Evolutionary conservation across 352 stramenopile genomes (phyloP).

Genomic region (Phytopythium mirpurense): DNA sequence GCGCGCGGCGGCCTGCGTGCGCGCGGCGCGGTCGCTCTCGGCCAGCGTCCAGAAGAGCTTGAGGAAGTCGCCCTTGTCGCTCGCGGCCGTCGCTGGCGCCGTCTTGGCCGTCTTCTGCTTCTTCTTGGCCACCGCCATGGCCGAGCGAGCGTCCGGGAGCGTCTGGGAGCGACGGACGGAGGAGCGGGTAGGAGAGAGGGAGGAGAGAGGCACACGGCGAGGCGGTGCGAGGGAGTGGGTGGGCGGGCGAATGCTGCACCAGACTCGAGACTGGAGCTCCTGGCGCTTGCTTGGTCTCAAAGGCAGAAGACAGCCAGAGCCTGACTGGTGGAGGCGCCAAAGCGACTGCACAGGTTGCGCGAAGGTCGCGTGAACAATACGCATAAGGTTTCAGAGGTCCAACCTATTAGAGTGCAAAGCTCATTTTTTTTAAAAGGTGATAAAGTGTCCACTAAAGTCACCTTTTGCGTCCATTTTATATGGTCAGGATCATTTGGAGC

Average conservation of each 20-base stretch:
- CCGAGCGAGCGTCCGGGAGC: too few relatives aligned
- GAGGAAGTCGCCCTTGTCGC: slow-evolving; percentile 62
- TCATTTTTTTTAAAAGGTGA: too few relatives aligned
- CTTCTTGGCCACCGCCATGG: slow-evolving; percentile 26
- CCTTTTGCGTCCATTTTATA: too few relatives aligned
- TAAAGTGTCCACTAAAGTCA: too few relatives aligned
- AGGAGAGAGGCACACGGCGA: too few relatives aligned
- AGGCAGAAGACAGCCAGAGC: too few relatives aligned
- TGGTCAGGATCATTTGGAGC: too few relatives aligned
- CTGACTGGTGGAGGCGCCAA: slow-evolving; percentile 24
- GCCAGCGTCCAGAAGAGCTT: slow-evolving; percentile 87
- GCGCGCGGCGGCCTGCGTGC: slow-evolving; percentile 48
- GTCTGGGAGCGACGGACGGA: too few relatives aligned
- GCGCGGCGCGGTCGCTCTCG: slow-evolving; percentile 59
- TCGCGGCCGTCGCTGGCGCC: background rate
- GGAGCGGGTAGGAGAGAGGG: too few relatives aligned
- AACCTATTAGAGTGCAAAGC: too few relatives aligned
- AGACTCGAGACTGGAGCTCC: too few relatives aligned
- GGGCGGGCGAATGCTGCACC: slow-evolving; percentile 6
- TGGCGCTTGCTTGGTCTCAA: background rate
- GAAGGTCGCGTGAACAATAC: slow-evolving; percentile 10
- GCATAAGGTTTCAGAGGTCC: background rate
- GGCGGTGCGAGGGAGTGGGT: too few relatives aligned
- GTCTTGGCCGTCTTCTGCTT: slow-evolving; percentile 11
- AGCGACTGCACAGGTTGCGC: slow-evolving; percentile 13